Evolutionary conservation across 2,329 filamentous ascomycete genomes (phyloP), one percentile per base, ranked within the genome.

Genomic region (Neophaeococcomyces mojaviensis): DNA sequence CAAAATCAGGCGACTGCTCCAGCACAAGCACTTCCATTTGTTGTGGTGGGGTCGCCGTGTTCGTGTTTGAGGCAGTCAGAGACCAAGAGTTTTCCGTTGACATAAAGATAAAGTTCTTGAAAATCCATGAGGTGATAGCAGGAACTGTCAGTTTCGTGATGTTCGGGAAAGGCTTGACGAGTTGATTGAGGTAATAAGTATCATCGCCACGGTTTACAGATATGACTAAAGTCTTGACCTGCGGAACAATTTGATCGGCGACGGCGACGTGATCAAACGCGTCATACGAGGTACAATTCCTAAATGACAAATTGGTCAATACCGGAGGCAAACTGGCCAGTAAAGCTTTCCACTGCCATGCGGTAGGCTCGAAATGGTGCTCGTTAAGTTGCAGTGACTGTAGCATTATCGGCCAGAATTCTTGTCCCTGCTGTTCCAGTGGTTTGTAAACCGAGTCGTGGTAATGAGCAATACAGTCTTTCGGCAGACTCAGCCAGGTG

Each of bases 401-500:
- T 36, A 55, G 37, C 20, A 43, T 50, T 34, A 36, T 31, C 12
- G 52, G 52, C 54, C 54, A 53, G 19, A 52, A 34, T 12, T 32
- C 22, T n/a, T 32, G 31, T 13, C 18, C 46, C 15, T 38, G 26
- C 28, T 36, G 20, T 13, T 20, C 24, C 34, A 16, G 37, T 4
- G n/a, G 5, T 20, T 30, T 31, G 38, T 36, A 44, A 20, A 12
- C n/a, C 9, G 19, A 18, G 40, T n/a, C 39, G 13, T 20, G 12
- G 13, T 41, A 9, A 19, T 37, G 20, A 4, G 19, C n/a, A 5
- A 32, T 35, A 26, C 33, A 48, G 33, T 48, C 39, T 19, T 44
- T 45, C 1, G 72, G 73, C 13, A 77, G 64, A 39, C 64, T 65
- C 7, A 81, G 64, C 2, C 61, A 60, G 4, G 58, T 57, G 4